These are phyloP conservation scores for Ricinus communis DNA, from an alignment of 345 rosid genomes.

Conservation along the genomic window DNA sequence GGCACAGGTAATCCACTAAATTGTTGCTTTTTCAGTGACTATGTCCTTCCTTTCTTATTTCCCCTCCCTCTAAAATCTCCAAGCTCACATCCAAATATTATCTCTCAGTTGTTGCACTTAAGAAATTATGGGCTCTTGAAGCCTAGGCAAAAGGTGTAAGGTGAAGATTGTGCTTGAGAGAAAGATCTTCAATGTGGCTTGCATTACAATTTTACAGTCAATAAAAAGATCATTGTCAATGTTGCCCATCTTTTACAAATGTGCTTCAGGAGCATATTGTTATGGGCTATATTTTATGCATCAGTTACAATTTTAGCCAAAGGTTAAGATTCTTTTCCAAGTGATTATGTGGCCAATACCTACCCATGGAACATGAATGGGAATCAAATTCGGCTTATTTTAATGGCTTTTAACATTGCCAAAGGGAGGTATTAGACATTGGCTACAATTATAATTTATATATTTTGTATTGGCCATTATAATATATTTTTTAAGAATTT, in stretches of 20 bases:
- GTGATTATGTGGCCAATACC: too few relatives aligned
- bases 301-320: not conserved
- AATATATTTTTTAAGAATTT: not conserved
- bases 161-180: not conserved
- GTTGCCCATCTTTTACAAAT: not conserved
- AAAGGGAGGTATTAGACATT: too few relatives aligned
- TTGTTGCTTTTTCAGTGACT: not conserved
- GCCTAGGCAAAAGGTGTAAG: not conserved
- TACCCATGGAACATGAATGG: too few relatives aligned
- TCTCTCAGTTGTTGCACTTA: not conserved
- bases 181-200: not conserved
- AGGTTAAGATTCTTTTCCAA: too few relatives aligned
- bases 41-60: not conserved
- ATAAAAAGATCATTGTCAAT: not conserved
- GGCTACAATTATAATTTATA: too few relatives aligned
- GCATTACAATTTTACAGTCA: not conserved
- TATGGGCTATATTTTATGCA: not conserved
- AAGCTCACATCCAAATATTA: not conserved
- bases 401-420: too few relatives aligned
- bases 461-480: too few relatives aligned
- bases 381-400: too few relatives aligned
- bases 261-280: not conserved
- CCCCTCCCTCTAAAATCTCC: not conserved
- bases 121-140: not conserved
- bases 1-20: constrained; percentile 53